Percentiles rank a stretch among this genome's conserved stretches.
Evolutionary conservation across 352 stramenopile genomes (phyloP).

Genomic region (Thraustochytrium sp.): DNA sequence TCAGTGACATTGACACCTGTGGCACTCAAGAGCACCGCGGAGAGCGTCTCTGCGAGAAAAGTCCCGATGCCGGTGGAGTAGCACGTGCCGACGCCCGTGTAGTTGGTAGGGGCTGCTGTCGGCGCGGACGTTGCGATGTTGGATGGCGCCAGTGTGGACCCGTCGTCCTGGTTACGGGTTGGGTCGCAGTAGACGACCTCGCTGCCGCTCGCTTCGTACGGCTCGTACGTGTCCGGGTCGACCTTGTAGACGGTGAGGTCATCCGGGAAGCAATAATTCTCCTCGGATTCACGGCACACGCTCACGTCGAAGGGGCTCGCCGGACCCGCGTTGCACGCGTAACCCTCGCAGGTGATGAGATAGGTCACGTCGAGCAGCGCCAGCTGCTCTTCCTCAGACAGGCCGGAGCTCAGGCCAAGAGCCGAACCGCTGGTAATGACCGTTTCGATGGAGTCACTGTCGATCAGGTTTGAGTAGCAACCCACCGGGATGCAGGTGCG

Average conservation of each 20-base stretch:
- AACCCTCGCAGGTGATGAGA: constrained; percentile 27
- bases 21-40: no score
- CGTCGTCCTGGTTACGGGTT: background rate
- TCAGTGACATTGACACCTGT: background rate
- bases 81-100: background rate
- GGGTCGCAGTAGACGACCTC: constrained; percentile 30
- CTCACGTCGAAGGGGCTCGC: background rate
- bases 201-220: background rate
- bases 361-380: background rate
- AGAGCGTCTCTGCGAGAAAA: no score
- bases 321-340: constrained; percentile 39
- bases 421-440: background rate
- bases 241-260: constrained; percentile 17
- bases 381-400: background rate
- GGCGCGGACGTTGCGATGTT: background rate
- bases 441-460: background rate
- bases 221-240: background rate
- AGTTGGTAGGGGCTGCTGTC: background rate
- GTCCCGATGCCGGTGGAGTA: no score
- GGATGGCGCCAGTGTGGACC: background rate
- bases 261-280: constrained; percentile 31
- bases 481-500: constrained; percentile 22
- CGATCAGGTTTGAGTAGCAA: constrained; percentile 34
- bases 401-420: background rate
- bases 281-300: constrained; percentile 11